Base-by-base conservation (phyloP, 192 early-diverging fungal genomes). In the Umbelopsis sp. region DNA sequence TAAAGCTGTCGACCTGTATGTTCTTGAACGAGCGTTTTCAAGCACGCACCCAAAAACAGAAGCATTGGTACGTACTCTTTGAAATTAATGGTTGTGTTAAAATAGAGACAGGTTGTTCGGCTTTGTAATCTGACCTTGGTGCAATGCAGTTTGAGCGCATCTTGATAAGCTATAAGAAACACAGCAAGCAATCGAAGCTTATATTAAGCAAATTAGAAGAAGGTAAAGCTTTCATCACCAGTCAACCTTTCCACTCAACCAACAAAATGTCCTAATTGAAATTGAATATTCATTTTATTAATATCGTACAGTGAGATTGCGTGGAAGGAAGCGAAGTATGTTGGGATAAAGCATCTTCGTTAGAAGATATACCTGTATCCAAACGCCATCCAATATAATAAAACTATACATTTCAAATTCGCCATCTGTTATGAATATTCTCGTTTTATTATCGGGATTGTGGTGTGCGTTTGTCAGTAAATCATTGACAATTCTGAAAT, bases 1-100 rank as follows among this genome's bases (percentile, higher is more conserved):
- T 81, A 98, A 97, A 79, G 98, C 94, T 4, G 98, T 99, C 1
- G 98, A 99, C 84, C 85, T 99, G 50, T 99, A 99, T 83, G 98
- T 99, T n/a, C 87, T 99, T 22, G 96, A 99, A 77, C 82, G 94
- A 22, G 93, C 96, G 2, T 91, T 99, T 71, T 74, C 85, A 8
- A 97, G 95, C 78, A 98, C 97, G 7, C 98, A 99, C 82, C 95
- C 95, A 11, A 86, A 93, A 34, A 88, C 93, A 17, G 90, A 94
- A 71, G 59, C 71, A 65, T 77, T 95, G 89, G 92, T 95, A 86
- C 69, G 76, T 14, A 11, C 0, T 69, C 34, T 59, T 52, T 20
- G 41, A 45, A 38, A 36, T 6, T 43, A 14, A n/a, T n/a, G n/a
- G n/a, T n/a, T n/a, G n/a, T n/a, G n/a, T n/a, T n/a, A n/a, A n/a